phyloP scores from a whole-genome alignment of 108 stramenopile species.

The Aurantiochytrium sp. region DNA sequence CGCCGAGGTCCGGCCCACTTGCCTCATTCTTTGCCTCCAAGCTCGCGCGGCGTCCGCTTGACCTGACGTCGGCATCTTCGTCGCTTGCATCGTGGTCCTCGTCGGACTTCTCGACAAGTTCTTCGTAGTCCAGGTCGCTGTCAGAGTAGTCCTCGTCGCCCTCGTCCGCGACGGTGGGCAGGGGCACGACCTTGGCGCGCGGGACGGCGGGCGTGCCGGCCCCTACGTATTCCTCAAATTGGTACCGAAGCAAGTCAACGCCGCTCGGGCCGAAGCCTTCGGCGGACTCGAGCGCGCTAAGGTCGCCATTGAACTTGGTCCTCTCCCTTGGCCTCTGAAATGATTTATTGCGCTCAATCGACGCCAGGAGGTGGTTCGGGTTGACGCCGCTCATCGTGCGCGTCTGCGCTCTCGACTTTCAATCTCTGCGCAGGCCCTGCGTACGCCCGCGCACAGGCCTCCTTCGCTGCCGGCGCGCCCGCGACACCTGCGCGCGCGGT shows the following conservation, averaged over 20 bases:
- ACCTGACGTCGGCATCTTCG: too few relatives aligned
- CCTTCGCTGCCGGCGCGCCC: too few relatives aligned
- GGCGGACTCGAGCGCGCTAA: not conserved
- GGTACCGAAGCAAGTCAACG: not conserved
- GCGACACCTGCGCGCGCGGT: too few relatives aligned
- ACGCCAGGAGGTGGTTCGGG: not conserved
- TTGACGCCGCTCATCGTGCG: not conserved
- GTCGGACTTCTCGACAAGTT: not conserved
- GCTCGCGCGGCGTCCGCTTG: too few relatives aligned
- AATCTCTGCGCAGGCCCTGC: too few relatives aligned
- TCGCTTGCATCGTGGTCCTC: too few relatives aligned
- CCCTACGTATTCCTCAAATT: not conserved
- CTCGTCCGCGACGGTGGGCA: not conserved
- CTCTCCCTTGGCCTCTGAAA: not conserved
- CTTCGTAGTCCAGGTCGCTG: not conserved
- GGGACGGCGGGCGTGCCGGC: not conserved
- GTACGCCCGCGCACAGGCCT: too few relatives aligned
- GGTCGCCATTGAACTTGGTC: not conserved
- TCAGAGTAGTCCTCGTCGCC: not conserved
- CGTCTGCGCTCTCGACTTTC: too few relatives aligned
- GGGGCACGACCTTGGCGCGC: not conserved
- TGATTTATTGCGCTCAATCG: not conserved
- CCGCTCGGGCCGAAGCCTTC: not conserved
- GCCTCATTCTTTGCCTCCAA: too few relatives aligned
- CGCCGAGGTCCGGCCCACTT: too few relatives aligned